A percentile compares a stretch with the other conserved stretches of the same genome.
These are phyloP conservation scores for Pterocarpus santalinus DNA, from an alignment of 306 rosid species.

Conservation along the genomic window DNA sequence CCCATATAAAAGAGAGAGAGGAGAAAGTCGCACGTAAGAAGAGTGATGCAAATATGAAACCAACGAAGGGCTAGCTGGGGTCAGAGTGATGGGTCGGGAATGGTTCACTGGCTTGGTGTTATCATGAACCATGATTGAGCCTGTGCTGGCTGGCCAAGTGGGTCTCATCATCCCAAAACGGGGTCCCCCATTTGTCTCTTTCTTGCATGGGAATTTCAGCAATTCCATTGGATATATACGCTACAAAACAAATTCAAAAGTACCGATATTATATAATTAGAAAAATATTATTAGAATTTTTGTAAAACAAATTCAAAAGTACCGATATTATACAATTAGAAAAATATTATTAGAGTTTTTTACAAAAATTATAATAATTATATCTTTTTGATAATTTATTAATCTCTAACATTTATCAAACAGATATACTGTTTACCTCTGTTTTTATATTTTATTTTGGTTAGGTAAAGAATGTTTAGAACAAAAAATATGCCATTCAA, in stretches of 20 bases:
- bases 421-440: too few species aligned
- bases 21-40: background rate
- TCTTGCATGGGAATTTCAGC: background rate
- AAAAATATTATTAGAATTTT: too few species aligned
- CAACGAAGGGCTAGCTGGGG: constrained; percentile 27
- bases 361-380: too few species aligned
- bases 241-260: background rate
- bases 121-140: constrained; percentile 42
- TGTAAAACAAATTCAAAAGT: background rate
- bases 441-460: too few species aligned
- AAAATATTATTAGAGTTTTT: too few species aligned
- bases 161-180: constrained; percentile 1
- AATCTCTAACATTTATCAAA: too few species aligned
- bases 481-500: too few species aligned
- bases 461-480: too few species aligned
- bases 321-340: too few species aligned
- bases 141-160: constrained; percentile 6
- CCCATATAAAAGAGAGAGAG: background rate
- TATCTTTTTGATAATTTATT: too few species aligned
- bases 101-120: constrained; percentile 24
- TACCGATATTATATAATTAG: too few species aligned
- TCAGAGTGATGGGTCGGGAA: constrained; percentile 29
- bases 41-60: background rate
- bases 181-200: background rate
- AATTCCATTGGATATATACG: background rate